A percentile compares a stretch with the other conserved stretches of the same genome.
phyloP scores from a whole-genome alignment of 345 rosid species.

The Noccaea bulbosa region DNA sequence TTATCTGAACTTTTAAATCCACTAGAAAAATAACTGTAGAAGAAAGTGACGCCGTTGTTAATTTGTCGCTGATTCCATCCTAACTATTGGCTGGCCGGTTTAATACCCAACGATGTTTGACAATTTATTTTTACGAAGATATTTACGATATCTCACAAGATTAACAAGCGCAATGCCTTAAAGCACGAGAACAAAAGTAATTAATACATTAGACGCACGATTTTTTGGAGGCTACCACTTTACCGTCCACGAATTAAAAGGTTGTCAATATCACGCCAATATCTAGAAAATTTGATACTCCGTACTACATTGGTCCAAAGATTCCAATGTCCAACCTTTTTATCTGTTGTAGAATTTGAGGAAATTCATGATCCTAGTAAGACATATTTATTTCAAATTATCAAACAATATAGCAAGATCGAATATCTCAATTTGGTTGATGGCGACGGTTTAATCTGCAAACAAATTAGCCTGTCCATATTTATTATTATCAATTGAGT shows the following conservation, averaged over 20 bases:
- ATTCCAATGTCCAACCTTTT: constrained; percentile 22
- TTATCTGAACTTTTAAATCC: constrained; percentile 14
- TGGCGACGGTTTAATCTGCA: background rate
- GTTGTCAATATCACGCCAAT: constrained; percentile 34
- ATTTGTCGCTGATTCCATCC: constrained; percentile 14
- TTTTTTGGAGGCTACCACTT: constrained; percentile 39
- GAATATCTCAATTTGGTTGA: background rate
- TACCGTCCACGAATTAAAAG: constrained; percentile 47
- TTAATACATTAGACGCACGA: constrained; percentile 42
- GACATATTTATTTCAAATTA: background rate
- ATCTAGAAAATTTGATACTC: constrained; percentile 23
- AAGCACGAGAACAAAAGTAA: constrained; percentile 37
- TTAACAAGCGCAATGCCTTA: constrained; percentile 9
- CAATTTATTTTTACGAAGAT: background rate
- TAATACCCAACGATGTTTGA: background rate
- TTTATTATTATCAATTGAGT: background rate
- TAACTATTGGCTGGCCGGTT: constrained; percentile 45
- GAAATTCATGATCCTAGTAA: background rate
- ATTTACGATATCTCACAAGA: constrained; percentile 2
- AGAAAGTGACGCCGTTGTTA: constrained; percentile 38
- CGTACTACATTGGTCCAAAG: background rate
- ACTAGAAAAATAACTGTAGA: constrained; percentile 11
- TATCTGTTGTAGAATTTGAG: constrained; percentile 9
- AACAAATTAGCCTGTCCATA: background rate
- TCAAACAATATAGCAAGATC: background rate